Evolutionary conservation across 2,329 filamentous ascomycete genomes (phyloP).

Genomic region (Colletotrichum simmondsii): DNA sequence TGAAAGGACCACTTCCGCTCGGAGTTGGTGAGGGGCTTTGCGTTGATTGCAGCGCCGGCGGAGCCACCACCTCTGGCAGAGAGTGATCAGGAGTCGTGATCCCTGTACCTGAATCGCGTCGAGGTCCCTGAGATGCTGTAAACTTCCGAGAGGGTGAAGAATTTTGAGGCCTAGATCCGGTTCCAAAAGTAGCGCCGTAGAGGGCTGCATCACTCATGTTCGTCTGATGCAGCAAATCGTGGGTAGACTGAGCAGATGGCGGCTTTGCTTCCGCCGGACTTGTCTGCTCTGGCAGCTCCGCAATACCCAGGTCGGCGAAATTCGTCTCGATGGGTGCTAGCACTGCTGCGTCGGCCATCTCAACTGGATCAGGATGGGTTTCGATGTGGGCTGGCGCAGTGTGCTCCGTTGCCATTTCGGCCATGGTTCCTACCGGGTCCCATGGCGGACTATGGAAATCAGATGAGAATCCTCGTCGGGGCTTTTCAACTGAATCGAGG

Average conservation of each 20-base stretch:
- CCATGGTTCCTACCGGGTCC: conserved; percentile 56
- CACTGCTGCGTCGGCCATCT: conserved; percentile 53
- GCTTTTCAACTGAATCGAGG: conserved; percentile 47
- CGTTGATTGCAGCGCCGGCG: neutral
- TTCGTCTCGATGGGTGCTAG: conserved; percentile 49
- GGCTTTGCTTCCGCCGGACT: conserved; percentile 42
- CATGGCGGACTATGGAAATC: conserved; percentile 37
- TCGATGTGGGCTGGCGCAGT: conserved; percentile 54
- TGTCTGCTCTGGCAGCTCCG: conserved; percentile 52
- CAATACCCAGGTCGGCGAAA: conserved; percentile 39
- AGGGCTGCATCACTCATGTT: conserved; percentile 27
- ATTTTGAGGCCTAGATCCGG: conserved; percentile 23
- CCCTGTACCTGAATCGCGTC: no score
- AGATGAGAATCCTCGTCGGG: conserved; percentile 44
- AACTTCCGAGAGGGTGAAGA: neutral
- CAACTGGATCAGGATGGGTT: conserved; percentile 55
- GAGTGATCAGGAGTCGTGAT: neutral
- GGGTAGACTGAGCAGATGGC: neutral
- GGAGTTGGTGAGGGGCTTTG: neutral
- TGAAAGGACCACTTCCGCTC: neutral
- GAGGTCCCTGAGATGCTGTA: neutral
- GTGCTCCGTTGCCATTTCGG: conserved; percentile 59
- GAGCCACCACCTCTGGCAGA: neutral
- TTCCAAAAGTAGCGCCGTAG: conserved; percentile 34
- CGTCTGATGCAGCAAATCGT: conserved; percentile 34